These are phyloP conservation scores for Suhomyces bribrorum DNA, from an alignment of 1,139 yeast species.

Conservation along the genomic window DNA sequence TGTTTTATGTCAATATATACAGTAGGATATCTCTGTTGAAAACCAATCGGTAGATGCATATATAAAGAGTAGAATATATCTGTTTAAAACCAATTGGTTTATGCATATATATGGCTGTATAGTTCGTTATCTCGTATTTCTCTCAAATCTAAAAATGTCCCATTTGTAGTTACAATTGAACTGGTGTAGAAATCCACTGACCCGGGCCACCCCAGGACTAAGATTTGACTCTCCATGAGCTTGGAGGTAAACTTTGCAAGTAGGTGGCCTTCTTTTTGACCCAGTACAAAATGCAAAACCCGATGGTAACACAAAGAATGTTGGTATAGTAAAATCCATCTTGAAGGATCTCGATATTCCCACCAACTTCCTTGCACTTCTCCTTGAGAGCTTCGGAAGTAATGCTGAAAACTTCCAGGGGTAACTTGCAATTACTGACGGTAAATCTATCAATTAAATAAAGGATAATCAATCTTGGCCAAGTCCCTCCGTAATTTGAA, in stretches of 20 bases:
- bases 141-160: too few relatives aligned
- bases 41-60: too few relatives aligned
- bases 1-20: too few relatives aligned
- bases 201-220: too few relatives aligned
- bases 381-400: slow-evolving; percentile 32
- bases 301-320: slow-evolving; percentile 65
- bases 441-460: slow-evolving; percentile 81
- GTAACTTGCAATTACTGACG: slow-evolving; percentile 50
- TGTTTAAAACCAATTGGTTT: too few relatives aligned
- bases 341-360: slow-evolving; percentile 51
- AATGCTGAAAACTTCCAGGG: slow-evolving; percentile 10
- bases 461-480: slow-evolving; percentile 86
- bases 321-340: slow-evolving; percentile 91
- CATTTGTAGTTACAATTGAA: too few relatives aligned
- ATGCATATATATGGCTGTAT: not conserved
- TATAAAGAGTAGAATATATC: too few relatives aligned
- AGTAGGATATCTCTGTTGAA: too few relatives aligned
- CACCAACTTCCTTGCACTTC: slow-evolving; percentile 55
- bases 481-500: slow-evolving; percentile 93
- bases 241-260: slow-evolving; percentile 62
- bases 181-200: too few relatives aligned
- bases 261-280: slow-evolving; percentile 58
- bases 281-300: slow-evolving; percentile 69
- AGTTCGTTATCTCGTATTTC: too few relatives aligned
- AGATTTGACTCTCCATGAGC: slow-evolving; percentile 63